Base-by-base conservation (phyloP, 495 filamentous ascomycete species). In the Rusavskia elegans region DNA sequence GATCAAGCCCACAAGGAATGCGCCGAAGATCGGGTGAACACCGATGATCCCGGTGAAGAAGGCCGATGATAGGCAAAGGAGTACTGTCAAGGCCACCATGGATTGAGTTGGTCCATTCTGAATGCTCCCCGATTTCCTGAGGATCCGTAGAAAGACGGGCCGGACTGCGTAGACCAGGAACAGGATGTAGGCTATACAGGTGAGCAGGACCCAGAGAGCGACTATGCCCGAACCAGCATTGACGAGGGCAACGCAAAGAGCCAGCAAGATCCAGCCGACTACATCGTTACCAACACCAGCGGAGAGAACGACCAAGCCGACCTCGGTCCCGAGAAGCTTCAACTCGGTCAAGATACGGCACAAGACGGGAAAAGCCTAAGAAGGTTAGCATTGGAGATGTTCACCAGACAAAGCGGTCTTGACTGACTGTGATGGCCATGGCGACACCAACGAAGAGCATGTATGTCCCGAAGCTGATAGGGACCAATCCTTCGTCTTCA, bases 211-310 rank as follows among this genome's bases (percentile, higher is more conserved):
- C 64, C 81, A 98, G 7, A 98, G 73, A 5, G 92, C 90, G 5
- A 87, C 84, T 21, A 98, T 60, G 2, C 92, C 92, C 51, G 73
- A 82, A 38, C 79, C 80, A 16, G 89, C 87, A 60, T 98, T 98
- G 48, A 95, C 92, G 50, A 98, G 68, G 2, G 90, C 87, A 35
- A 98, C 90, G 60, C 89, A 96, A 37, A 98, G 79, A 2, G 90
- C 90, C 8, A 98, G 81, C 27, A 98, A 71, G 56, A 98, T 80
- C 90, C 90, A 98, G 38, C 90, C 92, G 10, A 87, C 79, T 21
- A 97, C 89, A 60, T 98, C 92, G 56, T 98, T 98, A 10, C 89
- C 89, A 30, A 96, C 89, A 35, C 92, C 92, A 10, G 92, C 92
- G 14, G 92, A 90, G 16, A 98, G 71, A 29, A 90, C 85, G 41